Evolutionary conservation across 176 grass and related monocot genomes (phyloP).

Genomic region (Bromus sterilis): DNA sequence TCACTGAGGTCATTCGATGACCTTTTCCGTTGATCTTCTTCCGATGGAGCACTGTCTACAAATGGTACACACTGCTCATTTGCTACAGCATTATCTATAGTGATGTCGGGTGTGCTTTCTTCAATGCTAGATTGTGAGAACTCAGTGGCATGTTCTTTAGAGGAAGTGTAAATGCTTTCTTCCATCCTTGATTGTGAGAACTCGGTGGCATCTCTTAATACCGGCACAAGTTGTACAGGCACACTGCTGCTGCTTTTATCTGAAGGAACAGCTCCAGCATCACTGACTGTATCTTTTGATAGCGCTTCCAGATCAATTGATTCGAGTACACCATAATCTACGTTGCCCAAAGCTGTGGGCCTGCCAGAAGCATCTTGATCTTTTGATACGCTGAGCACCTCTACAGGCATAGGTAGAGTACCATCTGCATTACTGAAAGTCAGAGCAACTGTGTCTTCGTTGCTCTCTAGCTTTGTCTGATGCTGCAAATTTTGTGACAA

Average conservation of each 20-base stretch:
- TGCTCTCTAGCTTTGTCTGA: conserved; percentile 31
- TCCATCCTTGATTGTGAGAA: conserved; percentile 6
- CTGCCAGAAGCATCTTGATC: conserved; percentile 13
- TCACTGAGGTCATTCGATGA: conserved; percentile 15
- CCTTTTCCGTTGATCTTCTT: conserved; percentile 21
- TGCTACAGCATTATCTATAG: neutral
- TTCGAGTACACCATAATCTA: conserved; percentile 12
- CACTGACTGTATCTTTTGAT: neutral
- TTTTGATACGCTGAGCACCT: neutral
- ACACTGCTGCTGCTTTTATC: conserved; percentile 21
- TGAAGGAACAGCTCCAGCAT: conserved; percentile 16
- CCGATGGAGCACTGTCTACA: conserved; percentile 26
- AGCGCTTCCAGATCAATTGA: neutral
- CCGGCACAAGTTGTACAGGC: conserved; percentile 18
- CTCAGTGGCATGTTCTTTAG: neutral
- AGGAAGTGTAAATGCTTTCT: conserved; percentile 4
- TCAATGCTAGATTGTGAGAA: conserved; percentile 7
- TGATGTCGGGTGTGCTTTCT: conserved; percentile 6
- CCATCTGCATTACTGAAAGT: conserved; percentile 16
- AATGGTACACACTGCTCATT: conserved; percentile 37
- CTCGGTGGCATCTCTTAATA: neutral
- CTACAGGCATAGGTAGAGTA: neutral
- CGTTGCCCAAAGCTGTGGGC: conserved; percentile 20
- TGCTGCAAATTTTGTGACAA: conserved; percentile 37
- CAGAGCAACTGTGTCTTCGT: neutral